These are phyloP conservation scores for Exidia glandulosa DNA, from an alignment of 768 basidiomycete species.

Conservation along the genomic window DNA sequence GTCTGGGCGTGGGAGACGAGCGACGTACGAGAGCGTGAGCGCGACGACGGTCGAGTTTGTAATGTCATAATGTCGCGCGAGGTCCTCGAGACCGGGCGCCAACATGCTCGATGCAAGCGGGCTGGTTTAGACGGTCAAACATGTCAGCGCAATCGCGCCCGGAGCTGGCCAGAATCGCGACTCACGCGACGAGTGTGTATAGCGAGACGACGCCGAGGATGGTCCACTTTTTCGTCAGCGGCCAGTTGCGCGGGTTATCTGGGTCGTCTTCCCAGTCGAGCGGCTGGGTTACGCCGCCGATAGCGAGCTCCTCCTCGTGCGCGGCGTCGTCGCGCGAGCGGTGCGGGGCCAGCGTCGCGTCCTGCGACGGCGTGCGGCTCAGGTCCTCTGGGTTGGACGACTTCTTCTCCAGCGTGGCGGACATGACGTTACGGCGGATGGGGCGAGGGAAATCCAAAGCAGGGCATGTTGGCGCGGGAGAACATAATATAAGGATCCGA, in stretches of 20 bases:
- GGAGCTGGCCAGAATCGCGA: slow-evolving; percentile 10
- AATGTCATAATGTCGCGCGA: slow-evolving; percentile 19
- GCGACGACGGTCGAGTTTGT: slow-evolving; percentile 25
- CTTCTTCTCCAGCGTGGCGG: neutral
- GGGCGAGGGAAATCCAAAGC: neutral
- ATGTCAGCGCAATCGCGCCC: slow-evolving; percentile 21
- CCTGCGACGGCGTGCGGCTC: neutral
- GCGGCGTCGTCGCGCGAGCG: neutral
- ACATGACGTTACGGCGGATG: neutral
- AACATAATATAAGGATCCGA: too few species aligned
- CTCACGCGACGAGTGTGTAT: slow-evolving; percentile 24
- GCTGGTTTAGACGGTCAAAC: slow-evolving; percentile 37
- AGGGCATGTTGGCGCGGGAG: too few species aligned
- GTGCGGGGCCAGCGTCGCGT: neutral
- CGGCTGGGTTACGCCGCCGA: neutral
- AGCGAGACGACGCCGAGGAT: slow-evolving; percentile 6
- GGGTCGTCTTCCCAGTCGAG: slow-evolving; percentile 43
- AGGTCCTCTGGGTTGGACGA: neutral
- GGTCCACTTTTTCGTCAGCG: slow-evolving; percentile 44
- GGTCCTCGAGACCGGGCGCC: slow-evolving; percentile 52
- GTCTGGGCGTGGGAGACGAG: neutral
- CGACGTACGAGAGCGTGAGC: neutral
- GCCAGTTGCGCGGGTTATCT: slow-evolving; percentile 60
- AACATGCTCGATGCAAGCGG: slow-evolving; percentile 53
- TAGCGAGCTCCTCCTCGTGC: neutral